A percentile compares a stretch with the other conserved stretches of the same genome.
Evolutionary conservation across 257 asterid genomes (phyloP).

Genomic region (Rauvolfia tetraphylla): DNA sequence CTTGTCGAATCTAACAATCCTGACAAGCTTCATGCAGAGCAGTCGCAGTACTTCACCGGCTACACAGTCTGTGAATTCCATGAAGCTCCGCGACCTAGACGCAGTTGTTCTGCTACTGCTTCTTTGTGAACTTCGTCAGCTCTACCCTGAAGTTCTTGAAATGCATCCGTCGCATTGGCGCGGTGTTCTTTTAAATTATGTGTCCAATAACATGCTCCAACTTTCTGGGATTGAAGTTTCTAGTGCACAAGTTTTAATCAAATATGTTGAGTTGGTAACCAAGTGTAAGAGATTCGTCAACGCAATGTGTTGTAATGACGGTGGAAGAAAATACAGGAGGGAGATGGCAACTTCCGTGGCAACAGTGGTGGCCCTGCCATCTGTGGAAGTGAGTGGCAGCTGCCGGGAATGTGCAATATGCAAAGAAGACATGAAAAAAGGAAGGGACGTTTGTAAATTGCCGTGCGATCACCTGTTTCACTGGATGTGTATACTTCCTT

Average conservation of each 20-base stretch:
- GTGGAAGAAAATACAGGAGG: constrained; percentile 27
- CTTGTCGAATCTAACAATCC: constrained; percentile 47
- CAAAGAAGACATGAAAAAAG: constrained; percentile 64
- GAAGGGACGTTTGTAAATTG: constrained; percentile 81
- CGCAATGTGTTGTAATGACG: constrained; percentile 29
- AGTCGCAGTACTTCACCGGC: constrained; percentile 11
- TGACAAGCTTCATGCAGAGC: constrained; percentile 31
- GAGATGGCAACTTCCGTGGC: constrained; percentile 55
- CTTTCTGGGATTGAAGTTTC: constrained; percentile 46
- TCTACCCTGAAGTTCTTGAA: constrained; percentile 38
- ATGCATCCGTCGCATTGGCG: constrained; percentile 59
- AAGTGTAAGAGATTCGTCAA: constrained; percentile 56
- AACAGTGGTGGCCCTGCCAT: constrained; percentile 64
- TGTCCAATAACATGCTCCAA: constrained; percentile 32
- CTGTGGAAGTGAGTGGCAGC: constrained; percentile 43
- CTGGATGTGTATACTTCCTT: constrained; percentile 70
- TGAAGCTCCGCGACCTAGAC: constrained; percentile 70
- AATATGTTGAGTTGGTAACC: constrained; percentile 45
- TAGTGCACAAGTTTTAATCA: constrained; percentile 34
- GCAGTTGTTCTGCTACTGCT: constrained; percentile 68
- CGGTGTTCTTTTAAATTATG: constrained; percentile 29
- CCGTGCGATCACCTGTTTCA: constrained; percentile 87
- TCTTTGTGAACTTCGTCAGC: constrained; percentile 76
- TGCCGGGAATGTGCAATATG: constrained; percentile 70
- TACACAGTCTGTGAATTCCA: constrained; percentile 11